Conservation (phyloP, 2,329 filamentous ascomycete genomes). For the Pseudogymnoascus verrucosus region DNA sequence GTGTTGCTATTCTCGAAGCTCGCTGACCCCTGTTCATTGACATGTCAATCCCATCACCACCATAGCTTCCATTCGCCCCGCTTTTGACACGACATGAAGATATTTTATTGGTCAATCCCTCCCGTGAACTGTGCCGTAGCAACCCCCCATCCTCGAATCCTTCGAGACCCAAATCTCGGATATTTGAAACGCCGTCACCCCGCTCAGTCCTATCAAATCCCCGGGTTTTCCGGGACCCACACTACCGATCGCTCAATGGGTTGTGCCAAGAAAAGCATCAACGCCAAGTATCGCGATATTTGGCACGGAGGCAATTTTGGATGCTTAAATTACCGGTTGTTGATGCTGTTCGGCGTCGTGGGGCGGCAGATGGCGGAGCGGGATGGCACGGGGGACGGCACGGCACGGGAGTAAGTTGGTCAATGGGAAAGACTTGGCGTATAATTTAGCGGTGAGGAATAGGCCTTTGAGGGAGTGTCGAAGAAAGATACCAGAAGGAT, state of each 20-base stretch:
- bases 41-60: not conserved
- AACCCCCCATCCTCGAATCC: not conserved
- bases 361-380: not conserved
- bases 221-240: not conserved
- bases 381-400: not conserved
- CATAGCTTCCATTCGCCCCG: not conserved
- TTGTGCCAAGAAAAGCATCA: not conserved
- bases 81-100: not conserved
- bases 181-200: not conserved
- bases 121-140: not conserved
- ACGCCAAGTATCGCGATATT: not conserved
- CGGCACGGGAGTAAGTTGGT: not conserved
- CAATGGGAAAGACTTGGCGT: not conserved
- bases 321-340: not conserved
- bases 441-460: not conserved
- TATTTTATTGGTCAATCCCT: not conserved
- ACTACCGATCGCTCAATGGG: not conserved
- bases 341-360: not conserved
- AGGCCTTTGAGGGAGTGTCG: not conserved
- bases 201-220: not conserved
- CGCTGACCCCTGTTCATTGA: not conserved
- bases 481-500: not conserved
- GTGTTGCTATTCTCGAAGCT: constrained; percentile 1
- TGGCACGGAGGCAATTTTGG: not conserved
- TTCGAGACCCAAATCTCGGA: not conserved